Base-by-base conservation (phyloP, 2,329 filamentous ascomycete genomes). In the Fusarium protoensiforme region DNA sequence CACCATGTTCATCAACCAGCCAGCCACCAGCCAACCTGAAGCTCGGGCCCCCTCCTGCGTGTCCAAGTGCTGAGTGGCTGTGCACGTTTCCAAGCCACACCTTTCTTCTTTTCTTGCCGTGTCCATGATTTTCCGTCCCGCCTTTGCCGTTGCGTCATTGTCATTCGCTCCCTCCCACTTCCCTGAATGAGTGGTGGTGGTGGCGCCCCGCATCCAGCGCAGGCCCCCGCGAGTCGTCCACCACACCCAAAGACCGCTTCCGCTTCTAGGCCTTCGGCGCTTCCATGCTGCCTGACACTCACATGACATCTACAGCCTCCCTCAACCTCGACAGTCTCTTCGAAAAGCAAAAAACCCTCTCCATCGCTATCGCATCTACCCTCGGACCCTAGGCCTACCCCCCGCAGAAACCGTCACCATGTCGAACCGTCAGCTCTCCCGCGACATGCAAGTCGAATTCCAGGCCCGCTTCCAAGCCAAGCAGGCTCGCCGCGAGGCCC, bases 381-480 rank as follows among this genome's bases (percentile, higher is more conserved):
- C n/a, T 10, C 29, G 14, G n/a, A 20, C 18, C 27, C 35, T 24
- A 24, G 24, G 24, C 38, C 35, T 10, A 18, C 16, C 43, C 27
- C n/a, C 5, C 20, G 22, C 18, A 36, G 14, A 33, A 29, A 22
- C n/a, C 22, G 27, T 58, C 69, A 84, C 68, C 65, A 91, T 91
- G 89, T 87, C 87, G 69, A 89, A 89, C 81, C 86, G 88, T 80
- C 88, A 90, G 79, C 83, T 86, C 66, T 85, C 87, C 73, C 86
- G 88, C 81, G 89, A 90, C 81, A 90, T 88, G 87, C 88, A 91
- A 78, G 86, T 88, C 81, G 89, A 91, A 81, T 90, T 91, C 80
- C 88, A 91, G 79, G 89, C 89, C 69, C 87, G 89, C 80, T 90
- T 91, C 82, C 88, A 90, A 80, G 89, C 88, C 65, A 91, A 91